Base-by-base conservation (phyloP, 2,329 filamentous ascomycete species). In the Byssoonygena ceratinophila region DNA sequence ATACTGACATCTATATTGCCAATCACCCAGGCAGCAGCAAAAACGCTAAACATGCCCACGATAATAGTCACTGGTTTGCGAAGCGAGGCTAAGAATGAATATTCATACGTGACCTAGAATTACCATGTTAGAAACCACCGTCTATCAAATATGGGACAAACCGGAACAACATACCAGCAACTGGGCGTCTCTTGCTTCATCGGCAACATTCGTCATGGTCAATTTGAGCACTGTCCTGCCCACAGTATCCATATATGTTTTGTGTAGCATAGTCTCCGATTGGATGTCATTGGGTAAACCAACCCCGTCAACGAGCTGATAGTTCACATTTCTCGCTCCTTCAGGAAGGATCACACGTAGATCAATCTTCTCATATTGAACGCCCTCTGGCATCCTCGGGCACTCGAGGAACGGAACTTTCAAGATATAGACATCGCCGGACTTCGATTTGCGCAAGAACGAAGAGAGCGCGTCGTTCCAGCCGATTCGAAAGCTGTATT, bases 341-440 rank as follows among this genome's bases (percentile, higher is more conserved):
- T 98, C 92, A 4, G 92, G 92, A 9, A 98, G 77, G 55, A 97
- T 79, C 45, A 98, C 79, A 45, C 87, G 84, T 51, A 97, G 72
- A 58, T 85, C 79, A 50, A 95, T 77, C 59, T 84, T 79, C 63
- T 84, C 85, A 62, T 96, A 98, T 68, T 88, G 85, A 23, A 95
- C 73, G 44, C 91, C 91, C 71, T 96, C 91, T 0, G 74, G 64
- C 66, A 88, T 83, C 73, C 85, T 92, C 37, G 91, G 91, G 0
- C 92, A 92, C 70, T 97, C 89, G 9, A 98, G 73, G 72, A 98
- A 92, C 6, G 92, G 91, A 6, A 96, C 83, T 64, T 87, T 94
- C 55, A 98, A 77, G 8, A 94, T 78, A 63, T 87, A 94, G n/a
- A 81, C 79, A 55, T 87, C 81, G 23, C 77, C 77, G 5, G 68